Evolutionary conservation across 2,329 filamentous ascomycete genomes (phyloP).

Genomic region (Apiospora pterosperma): DNA sequence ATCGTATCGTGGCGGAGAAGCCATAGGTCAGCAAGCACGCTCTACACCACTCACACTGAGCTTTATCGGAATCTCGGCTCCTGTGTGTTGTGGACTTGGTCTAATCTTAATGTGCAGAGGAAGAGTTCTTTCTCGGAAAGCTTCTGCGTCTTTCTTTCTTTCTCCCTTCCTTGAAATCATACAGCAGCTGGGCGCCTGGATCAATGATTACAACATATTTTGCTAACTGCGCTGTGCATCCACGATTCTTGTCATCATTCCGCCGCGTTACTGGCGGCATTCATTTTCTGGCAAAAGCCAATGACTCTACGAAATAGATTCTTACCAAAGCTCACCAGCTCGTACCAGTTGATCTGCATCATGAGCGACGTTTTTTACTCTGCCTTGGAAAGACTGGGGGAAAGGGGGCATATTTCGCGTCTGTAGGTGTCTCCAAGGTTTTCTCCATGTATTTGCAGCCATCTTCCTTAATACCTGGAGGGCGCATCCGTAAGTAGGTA

Average conservation of each 20-base stretch:
- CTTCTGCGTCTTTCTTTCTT: neutral
- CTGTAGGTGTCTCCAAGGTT: neutral
- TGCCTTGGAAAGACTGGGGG: neutral
- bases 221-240: neutral
- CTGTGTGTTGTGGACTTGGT: neutral
- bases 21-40: slow-evolving; percentile 16
- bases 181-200: neutral
- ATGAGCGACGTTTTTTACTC: neutral
- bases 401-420: no score
- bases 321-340: neutral
- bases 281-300: neutral
- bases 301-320: neutral
- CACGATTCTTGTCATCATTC: neutral
- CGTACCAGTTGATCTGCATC: neutral
- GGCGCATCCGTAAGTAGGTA: neutral
- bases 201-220: neutral
- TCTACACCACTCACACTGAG: neutral
- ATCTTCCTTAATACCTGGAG: neutral
- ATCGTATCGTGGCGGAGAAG: slow-evolving; percentile 50
- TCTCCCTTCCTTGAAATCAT: neutral
- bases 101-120: neutral
- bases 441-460: neutral
- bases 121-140: neutral
- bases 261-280: neutral
- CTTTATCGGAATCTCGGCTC: neutral